Evolutionary conservation across 176 grass and related monocot species (phyloP).

Genomic region (Rhynchospora pubera): DNA sequence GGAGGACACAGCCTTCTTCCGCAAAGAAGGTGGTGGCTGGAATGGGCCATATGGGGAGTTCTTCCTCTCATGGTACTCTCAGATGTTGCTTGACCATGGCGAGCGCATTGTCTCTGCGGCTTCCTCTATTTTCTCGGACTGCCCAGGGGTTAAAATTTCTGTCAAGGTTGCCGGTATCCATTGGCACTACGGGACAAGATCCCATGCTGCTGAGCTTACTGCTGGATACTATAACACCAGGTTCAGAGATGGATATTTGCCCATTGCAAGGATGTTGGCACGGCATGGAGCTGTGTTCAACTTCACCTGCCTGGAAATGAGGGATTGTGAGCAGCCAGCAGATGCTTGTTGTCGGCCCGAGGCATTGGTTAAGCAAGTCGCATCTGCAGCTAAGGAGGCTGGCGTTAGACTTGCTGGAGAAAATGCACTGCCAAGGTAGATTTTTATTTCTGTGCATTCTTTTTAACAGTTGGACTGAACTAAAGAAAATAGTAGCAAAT

Average conservation of each 20-base stretch:
- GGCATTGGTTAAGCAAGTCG: constrained; percentile 58
- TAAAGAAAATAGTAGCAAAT: neutral
- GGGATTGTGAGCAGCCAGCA: constrained; percentile 60
- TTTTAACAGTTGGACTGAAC: neutral
- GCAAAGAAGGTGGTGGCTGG: constrained; percentile 37
- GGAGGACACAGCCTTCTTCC: constrained; percentile 55
- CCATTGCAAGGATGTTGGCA: constrained; percentile 29
- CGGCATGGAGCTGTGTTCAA: constrained; percentile 57
- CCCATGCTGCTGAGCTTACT: constrained; percentile 57
- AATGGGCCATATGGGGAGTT: constrained; percentile 45
- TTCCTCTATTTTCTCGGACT: constrained; percentile 23
- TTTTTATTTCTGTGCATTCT: neutral
- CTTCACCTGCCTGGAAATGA: constrained; percentile 81
- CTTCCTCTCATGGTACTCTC: constrained; percentile 72
- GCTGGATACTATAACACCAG: constrained; percentile 70
- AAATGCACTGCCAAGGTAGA: constrained; percentile 50
- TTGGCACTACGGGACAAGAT: constrained; percentile 65
- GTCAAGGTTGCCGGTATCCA: constrained; percentile 75
- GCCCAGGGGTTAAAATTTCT: constrained; percentile 25
- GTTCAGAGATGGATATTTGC: constrained; percentile 46
- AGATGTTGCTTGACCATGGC: constrained; percentile 46
- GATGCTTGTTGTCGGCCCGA: constrained; percentile 55
- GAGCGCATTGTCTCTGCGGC: constrained; percentile 40
- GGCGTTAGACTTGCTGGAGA: constrained; percentile 45
- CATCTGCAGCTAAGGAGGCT: constrained; percentile 32